A percentile compares a stretch with the other conserved stretches of the same genome.
Conservation (phyloP, 2,329 filamentous ascomycete genomes). For the Sporothrix protearum region DNA sequence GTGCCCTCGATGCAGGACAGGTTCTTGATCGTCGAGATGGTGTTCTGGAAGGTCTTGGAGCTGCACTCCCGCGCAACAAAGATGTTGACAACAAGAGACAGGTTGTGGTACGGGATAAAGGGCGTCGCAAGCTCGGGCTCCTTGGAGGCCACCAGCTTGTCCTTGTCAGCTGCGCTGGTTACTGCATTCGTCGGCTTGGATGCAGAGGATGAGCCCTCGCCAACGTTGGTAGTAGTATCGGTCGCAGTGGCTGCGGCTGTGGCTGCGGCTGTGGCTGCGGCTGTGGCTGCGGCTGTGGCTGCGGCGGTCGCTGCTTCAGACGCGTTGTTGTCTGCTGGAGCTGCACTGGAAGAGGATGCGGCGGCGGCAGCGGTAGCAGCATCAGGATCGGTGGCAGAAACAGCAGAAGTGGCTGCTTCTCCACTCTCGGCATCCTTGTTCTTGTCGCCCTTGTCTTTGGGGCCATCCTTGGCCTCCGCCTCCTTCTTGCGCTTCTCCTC, state of each 20-base stretch:
- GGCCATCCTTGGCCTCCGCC: conserved; percentile 30
- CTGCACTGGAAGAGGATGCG: background rate
- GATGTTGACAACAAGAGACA: conserved; percentile 93
- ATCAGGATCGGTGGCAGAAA: conserved; percentile 17
- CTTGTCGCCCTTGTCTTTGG: background rate
- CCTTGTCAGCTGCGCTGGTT: conserved; percentile 37
- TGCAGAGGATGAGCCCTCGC: background rate
- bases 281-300: background rate
- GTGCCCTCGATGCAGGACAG: conserved; percentile 89
- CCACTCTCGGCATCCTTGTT: background rate
- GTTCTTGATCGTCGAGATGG: conserved; percentile 97
- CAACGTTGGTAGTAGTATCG: background rate
- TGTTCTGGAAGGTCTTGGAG: conserved; percentile 96
- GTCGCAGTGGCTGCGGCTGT: background rate
- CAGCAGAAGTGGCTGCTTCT: conserved; percentile 18
- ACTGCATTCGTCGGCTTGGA: conserved; percentile 34
- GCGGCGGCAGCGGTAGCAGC: conserved; percentile 19
- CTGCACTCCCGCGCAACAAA: conserved; percentile 95
- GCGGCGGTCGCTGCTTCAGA: background rate
- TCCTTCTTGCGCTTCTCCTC: conserved; percentile 28
- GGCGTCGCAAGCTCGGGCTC: conserved; percentile 69
- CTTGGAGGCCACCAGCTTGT: conserved; percentile 46
- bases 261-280: background rate
- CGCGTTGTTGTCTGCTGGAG: background rate
- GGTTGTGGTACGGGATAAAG: conserved; percentile 80